Conservation (phyloP, 768 basidiomycete species). For the Leucocoprinus sp. region DNA sequence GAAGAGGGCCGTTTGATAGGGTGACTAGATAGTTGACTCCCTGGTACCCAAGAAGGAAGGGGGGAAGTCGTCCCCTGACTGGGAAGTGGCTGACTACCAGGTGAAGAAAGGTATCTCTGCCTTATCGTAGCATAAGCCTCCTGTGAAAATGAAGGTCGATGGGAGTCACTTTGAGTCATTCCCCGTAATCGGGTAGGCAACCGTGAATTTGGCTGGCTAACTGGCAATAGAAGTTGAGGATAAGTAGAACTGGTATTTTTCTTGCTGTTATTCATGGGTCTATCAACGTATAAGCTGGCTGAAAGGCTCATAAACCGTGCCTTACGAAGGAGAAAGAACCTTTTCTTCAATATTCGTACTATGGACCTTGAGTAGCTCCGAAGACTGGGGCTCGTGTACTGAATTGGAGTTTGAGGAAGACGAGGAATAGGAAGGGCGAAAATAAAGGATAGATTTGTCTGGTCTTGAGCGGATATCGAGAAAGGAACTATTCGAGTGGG, state of each 20-base stretch:
- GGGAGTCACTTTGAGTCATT: conserved; percentile 33
- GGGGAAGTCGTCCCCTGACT: conserved; percentile 5
- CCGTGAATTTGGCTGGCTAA: conserved; percentile 30
- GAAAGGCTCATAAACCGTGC: not conserved
- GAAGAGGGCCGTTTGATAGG: conserved; percentile 12
- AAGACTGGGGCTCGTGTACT: conserved; percentile 22
- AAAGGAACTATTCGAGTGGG: conserved; percentile 43
- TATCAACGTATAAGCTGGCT: conserved; percentile 4
- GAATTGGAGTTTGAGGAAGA: conserved; percentile 48
- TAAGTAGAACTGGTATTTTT: conserved; percentile 4
- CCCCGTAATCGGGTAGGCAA: conserved; percentile 39
- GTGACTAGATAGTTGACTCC: conserved; percentile 9
- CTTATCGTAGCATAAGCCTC: conserved; percentile 13
- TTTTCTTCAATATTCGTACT: not conserved
- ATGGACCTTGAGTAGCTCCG: conserved; percentile 1
- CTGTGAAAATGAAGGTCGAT: conserved; percentile 26
- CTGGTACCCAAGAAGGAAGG: conserved; percentile 6
- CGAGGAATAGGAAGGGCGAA: conserved; percentile 48
- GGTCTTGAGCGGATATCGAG: conserved; percentile 36
- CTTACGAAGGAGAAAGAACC: conserved; percentile 8
- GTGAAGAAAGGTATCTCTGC: conserved; percentile 7
- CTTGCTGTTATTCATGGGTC: conserved; percentile 3
- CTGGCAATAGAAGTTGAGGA: conserved; percentile 23
- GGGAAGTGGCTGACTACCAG: conserved; percentile 3
- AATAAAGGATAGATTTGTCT: conserved; percentile 25